Percentiles rank a stretch among this genome's conserved stretches.
Evolutionary conservation across 768 basidiomycete genomes (phyloP).

Genomic region (Fibroporia radiculosa): DNA sequence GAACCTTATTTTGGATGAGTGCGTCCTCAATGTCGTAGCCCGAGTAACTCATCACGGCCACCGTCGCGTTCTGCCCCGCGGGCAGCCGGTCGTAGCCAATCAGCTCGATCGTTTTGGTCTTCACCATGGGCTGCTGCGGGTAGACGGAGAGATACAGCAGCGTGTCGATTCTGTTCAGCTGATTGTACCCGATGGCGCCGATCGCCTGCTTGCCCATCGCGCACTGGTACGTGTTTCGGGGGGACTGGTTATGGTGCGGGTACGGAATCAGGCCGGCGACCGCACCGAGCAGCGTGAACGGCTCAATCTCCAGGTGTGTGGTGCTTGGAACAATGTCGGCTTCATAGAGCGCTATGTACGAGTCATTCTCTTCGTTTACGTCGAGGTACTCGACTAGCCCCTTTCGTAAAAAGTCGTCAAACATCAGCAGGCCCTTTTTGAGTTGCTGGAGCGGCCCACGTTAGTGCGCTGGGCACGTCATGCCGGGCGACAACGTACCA

Average conservation of each 20-base stretch:
- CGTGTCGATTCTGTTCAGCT: conserved; percentile 95
- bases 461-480: background rate
- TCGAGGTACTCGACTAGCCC: conserved; percentile 98
- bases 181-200: conserved; percentile 96
- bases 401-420: conserved; percentile 88
- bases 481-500: conserved; percentile 35
- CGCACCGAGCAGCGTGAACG: conserved; percentile 94
- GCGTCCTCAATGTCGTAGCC: conserved; percentile 99
- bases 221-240: conserved; percentile 98
- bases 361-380: conserved; percentile 98
- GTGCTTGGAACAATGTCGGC: conserved; percentile 71
- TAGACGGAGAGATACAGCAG: conserved; percentile 97
- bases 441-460: conserved; percentile 45
- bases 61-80: conserved; percentile 96
- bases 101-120: conserved; percentile 96
- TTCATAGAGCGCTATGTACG: conserved; percentile 93
- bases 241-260: conserved; percentile 99
- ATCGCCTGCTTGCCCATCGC: conserved; percentile 99
- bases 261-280: conserved; percentile 99
- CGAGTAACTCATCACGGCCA: conserved; percentile 98
- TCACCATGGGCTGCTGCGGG: conserved; percentile 99
- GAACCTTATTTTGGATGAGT: conserved; percentile 86
- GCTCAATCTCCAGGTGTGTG: conserved; percentile 97
- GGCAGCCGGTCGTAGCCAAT: conserved; percentile 95
- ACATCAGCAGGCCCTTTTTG: conserved; percentile 69